Conservation (phyloP, 2,329 filamentous ascomycete genomes). For the Sporothrix pseudoabietina region DNA sequence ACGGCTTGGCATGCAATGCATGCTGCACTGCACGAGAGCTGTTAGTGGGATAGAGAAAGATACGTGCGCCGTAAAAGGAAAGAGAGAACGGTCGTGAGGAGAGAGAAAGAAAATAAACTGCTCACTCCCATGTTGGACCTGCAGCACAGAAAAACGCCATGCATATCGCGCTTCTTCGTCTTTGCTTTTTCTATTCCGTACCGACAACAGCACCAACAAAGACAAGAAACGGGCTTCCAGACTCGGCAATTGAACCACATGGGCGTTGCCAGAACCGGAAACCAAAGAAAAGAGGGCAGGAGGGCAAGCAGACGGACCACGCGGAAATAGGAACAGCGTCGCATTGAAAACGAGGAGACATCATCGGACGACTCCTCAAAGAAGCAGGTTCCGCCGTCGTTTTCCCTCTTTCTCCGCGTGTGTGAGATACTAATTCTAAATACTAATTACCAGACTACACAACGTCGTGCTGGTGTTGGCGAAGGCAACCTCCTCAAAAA, state of each 20-base stretch:
- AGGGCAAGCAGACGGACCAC: not conserved
- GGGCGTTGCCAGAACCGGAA: not conserved
- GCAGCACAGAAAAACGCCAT: conserved; percentile 7
- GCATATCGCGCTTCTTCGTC: conserved; percentile 1
- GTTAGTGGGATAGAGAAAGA: not conserved
- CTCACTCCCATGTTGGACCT: not conserved
- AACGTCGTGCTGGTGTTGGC: not conserved
- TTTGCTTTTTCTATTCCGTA: not conserved
- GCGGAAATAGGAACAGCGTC: conserved; percentile 1
- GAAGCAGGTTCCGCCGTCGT: not conserved
- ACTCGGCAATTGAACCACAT: not conserved
- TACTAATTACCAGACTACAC: not conserved
- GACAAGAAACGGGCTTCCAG: not conserved
- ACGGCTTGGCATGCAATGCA: conserved; percentile 17
- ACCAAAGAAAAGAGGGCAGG: not conserved
- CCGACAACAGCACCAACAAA: not conserved
- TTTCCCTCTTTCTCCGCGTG: not conserved
- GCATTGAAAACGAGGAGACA: not conserved
- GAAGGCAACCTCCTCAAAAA: not conserved
- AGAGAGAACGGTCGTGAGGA: not conserved
- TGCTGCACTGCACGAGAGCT: not conserved
- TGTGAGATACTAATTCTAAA: not conserved
- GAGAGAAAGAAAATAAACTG: not conserved
- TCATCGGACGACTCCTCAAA: conserved; percentile 1
- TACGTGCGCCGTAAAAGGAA: not conserved